A percentile compares a stretch with the other conserved stretches of the same genome.
These are phyloP conservation scores for Neurospora sp. DNA, from an alignment of 495 filamentous ascomycete genomes.

Conservation along the genomic window DNA sequence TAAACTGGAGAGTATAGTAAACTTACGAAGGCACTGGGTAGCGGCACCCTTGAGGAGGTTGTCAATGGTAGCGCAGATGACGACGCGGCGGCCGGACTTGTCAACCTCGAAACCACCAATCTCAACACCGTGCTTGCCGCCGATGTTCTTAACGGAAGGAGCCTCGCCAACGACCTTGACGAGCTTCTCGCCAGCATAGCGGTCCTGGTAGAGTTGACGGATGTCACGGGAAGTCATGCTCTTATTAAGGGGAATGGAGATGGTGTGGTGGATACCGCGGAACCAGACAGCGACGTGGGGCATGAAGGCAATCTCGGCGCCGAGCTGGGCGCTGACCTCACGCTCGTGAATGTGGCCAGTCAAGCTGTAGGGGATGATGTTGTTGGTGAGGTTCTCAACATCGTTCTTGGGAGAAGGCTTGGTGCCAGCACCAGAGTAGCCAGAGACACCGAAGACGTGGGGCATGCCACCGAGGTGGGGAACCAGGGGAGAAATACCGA, in stretches of 20 bases:
- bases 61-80: conserved; percentile 95
- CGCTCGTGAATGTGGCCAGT: conserved; percentile 95
- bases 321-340: conserved; percentile 76
- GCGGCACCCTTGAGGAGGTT: conserved; percentile 95
- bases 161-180: conserved; percentile 86
- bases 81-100: conserved; percentile 76
- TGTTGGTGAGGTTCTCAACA: conserved; percentile 73
- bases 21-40: conserved; percentile 88
- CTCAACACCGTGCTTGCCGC: conserved; percentile 84
- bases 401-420: conserved; percentile 96
- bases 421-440: conserved; percentile 93
- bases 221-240: conserved; percentile 86
- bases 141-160: conserved; percentile 79
- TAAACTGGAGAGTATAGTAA: conserved; percentile 2
- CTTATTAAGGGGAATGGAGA: conserved; percentile 76
- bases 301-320: conserved; percentile 71
- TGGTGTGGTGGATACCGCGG: conserved; percentile 89
- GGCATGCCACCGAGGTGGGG: conserved; percentile 70
- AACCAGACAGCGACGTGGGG: conserved; percentile 97
- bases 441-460: conserved; percentile 85
- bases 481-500: conserved; percentile 78
- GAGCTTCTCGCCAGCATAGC: conserved; percentile 89
- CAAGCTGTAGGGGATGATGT: conserved; percentile 86
- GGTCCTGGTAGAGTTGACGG: conserved; percentile 87
- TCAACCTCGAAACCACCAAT: conserved; percentile 93